Base-by-base conservation (phyloP, 495 filamentous ascomycete species). In the Astrocystis sublimbata region DNA sequence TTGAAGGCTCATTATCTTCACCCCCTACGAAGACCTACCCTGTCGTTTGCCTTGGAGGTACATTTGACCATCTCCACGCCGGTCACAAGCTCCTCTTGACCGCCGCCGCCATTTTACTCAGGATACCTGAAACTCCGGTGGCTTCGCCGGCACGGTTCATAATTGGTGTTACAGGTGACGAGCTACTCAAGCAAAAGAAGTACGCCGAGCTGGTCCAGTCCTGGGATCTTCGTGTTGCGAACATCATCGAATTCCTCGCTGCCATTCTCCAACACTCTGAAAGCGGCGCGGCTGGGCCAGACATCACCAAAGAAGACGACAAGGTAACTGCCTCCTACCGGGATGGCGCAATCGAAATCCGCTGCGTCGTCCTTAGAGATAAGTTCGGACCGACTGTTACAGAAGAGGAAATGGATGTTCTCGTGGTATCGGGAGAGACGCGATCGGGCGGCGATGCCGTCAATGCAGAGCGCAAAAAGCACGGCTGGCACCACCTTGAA, bases 51-150 rank as follows among this genome's bases (percentile, higher is more conserved):
- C 86, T 98, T 33, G 94, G 93, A 42, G 94, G 94, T 19, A 98
- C 94, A 4, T 98, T 98, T 72, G 94, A 98, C 74, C 91, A 98
- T 75, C 85, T 98, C 38, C 94, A 98, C 71, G 84, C 90, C 28
- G 94, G 94, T n/a, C 94, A 98, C 78, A 97, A 97, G 70, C 81
- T 97, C 23, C 84, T 98, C 6, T 79, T 98, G 36, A 93, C 93
- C 7, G 93, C 93, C 66, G 89, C 87, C 8, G 88, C 89, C 4
- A 79, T 97, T 51, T 79, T 91, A 9, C 74, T 93, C 6, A 76
- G 83, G 12, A 72, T 83, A 17, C 82, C 85, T 3, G 76, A 80
- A 3, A 67, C 72, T 4, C 70, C 60, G 1, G 58, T 68, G 0
- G 55, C 71, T 4, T 47, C 65, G 19, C 68, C 74, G 40, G 79